phyloP scores from a whole-genome alignment of 345 rosid species.

The Dimocarpus longan region DNA sequence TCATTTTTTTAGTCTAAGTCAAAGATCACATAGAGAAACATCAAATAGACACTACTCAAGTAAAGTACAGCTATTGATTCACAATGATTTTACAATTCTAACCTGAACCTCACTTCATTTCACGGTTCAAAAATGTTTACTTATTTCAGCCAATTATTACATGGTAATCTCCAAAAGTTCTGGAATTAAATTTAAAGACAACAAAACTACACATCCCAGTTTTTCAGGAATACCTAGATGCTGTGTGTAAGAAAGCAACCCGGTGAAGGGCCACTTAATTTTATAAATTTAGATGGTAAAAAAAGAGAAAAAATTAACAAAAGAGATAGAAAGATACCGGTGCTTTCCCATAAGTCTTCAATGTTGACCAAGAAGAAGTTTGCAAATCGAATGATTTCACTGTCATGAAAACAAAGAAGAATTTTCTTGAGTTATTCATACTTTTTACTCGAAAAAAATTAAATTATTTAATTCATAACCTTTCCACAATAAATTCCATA shows the following conservation, averaged over 20 bases:
- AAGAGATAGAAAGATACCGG: constrained; percentile 60
- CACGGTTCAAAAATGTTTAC: not conserved
- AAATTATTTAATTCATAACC: not conserved
- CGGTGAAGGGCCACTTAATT: constrained; percentile 1
- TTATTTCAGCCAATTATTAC: not conserved
- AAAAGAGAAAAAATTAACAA: constrained; percentile 8
- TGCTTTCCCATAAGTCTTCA: constrained; percentile 94
- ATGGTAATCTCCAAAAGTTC: not conserved
- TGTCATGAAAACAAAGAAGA: constrained; percentile 40
- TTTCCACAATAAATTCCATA: not conserved
- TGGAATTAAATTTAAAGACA: not conserved
- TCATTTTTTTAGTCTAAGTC: not conserved
- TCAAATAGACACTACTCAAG: not conserved
- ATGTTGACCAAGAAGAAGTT: constrained; percentile 73
- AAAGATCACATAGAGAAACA: constrained; percentile 1
- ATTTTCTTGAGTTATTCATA: constrained; percentile 3
- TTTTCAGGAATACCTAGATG: not conserved
- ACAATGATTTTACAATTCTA: not conserved
- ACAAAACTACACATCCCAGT: not conserved
- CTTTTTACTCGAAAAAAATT: not conserved
- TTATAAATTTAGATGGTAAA: not conserved
- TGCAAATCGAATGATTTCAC: constrained; percentile 87
- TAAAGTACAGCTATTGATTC: constrained; percentile 13
- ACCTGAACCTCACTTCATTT: not conserved
- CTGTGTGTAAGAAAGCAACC: not conserved